Evolutionary conservation across 371 early-diverging fungal genomes (phyloP).

Genomic region (Mucor indicus): DNA sequence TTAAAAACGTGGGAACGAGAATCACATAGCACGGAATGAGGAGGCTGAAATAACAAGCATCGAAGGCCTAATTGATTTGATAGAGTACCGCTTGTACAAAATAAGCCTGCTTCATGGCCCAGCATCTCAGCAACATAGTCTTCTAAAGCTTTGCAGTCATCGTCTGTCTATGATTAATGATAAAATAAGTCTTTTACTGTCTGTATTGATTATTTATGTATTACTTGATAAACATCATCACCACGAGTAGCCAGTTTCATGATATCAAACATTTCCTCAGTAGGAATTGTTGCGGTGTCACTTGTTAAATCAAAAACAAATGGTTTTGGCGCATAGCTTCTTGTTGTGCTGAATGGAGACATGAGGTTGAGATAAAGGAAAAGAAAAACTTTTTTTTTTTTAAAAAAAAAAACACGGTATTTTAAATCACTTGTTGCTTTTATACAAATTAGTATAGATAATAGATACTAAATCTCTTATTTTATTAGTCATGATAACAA

Average conservation of each 20-base stretch:
- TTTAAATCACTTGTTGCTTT: too few species aligned
- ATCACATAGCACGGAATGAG: conserved; percentile 79
- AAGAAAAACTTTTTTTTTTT: too few species aligned
- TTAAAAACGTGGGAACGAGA: conserved; percentile 74
- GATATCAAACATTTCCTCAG: conserved; percentile 74
- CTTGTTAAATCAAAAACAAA: conserved; percentile 52
- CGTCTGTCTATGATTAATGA: conserved; percentile 10
- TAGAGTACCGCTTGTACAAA: conserved; percentile 81
- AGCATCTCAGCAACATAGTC: conserved; percentile 63
- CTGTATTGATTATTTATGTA: too few species aligned
- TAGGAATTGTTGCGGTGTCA: conserved; percentile 82
- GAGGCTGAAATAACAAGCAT: conserved; percentile 70
- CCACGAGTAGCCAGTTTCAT: conserved; percentile 77
- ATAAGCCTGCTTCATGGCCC: conserved; percentile 80
- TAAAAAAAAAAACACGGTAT: too few species aligned
- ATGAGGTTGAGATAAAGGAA: too few species aligned
- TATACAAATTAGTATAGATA: too few species aligned
- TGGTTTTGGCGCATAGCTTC: conserved; percentile 10
- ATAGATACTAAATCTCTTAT: too few species aligned
- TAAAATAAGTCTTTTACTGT: neutral
- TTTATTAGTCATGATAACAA: too few species aligned
- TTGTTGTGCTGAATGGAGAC: conserved; percentile 14
- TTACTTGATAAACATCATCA: conserved; percentile 84
- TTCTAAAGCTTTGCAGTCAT: conserved; percentile 57
- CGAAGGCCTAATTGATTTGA: conserved; percentile 83